Evolutionary conservation across 106 monocot genomes (phyloP).

Genomic region (Iris macrosiphon): DNA sequence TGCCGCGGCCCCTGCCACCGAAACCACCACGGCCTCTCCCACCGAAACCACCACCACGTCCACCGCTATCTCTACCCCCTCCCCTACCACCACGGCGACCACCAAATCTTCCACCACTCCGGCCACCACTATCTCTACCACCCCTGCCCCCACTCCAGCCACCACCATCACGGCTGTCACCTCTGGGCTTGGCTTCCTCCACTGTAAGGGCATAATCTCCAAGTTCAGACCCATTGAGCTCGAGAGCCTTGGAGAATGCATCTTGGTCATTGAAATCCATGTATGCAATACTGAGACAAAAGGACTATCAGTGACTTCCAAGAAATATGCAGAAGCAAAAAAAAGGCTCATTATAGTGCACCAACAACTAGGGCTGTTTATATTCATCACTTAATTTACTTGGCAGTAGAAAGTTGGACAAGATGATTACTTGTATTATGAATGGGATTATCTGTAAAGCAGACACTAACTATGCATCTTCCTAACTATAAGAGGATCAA

Average conservation of each 20-base stretch:
- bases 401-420: too few species aligned
- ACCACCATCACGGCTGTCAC: background rate
- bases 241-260: conserved; percentile 8
- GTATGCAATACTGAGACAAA: conserved; percentile 8
- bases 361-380: too few species aligned
- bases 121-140: background rate
- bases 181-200: conserved; percentile 9
- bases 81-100: background rate
- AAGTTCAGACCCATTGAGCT: conserved; percentile 9
- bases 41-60: background rate
- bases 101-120: background rate
- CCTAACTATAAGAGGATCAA: too few species aligned
- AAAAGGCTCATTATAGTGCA: background rate
- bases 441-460: too few species aligned
- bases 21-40: conserved; percentile 4
- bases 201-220: conserved; percentile 8
- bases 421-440: too few species aligned
- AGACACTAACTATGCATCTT: too few species aligned
- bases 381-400: too few species aligned
- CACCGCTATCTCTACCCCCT: background rate
- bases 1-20: background rate
- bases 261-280: conserved; percentile 3
- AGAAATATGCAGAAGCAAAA: background rate
- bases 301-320: background rate
- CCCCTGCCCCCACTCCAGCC: background rate